Evolutionary conservation across 1,139 yeast genomes (phyloP).

Genomic region (Suhomyces bokatorum): DNA sequence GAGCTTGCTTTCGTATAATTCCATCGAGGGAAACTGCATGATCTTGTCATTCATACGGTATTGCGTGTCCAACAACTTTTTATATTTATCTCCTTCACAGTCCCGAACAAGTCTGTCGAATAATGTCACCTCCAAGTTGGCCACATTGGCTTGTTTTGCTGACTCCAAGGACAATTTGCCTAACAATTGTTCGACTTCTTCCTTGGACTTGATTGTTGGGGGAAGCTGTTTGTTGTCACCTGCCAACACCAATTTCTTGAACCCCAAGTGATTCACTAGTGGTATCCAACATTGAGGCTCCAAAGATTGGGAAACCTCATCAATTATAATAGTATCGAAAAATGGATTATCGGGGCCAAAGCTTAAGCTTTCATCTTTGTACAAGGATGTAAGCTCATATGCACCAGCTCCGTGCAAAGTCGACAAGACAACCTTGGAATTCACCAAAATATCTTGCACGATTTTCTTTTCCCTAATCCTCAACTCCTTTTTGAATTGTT

Average conservation of each 20-base stretch:
- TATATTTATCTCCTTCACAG: conserved; percentile 47
- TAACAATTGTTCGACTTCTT: conserved; percentile 28
- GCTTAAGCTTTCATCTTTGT: conserved; percentile 27
- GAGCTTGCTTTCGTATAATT: conserved; percentile 63
- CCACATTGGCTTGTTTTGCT: conserved; percentile 20
- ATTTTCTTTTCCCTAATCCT: conserved; percentile 65
- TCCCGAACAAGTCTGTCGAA: conserved; percentile 76
- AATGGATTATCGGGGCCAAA: conserved; percentile 34
- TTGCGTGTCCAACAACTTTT: conserved; percentile 65
- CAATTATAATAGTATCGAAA: conserved; percentile 84
- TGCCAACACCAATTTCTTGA: conserved; percentile 66
- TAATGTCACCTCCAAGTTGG: conserved; percentile 59
- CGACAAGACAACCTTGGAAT: conserved; percentile 70
- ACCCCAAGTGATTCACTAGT: conserved; percentile 60
- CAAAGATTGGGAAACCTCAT: conserved; percentile 90
- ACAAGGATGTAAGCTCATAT: conserved; percentile 56
- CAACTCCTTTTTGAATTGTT: conserved; percentile 68
- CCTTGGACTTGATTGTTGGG: conserved; percentile 61
- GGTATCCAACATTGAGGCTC: conserved; percentile 99
- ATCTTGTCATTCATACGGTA: conserved; percentile 83
- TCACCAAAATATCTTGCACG: conserved; percentile 55
- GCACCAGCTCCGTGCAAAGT: conserved; percentile 90
- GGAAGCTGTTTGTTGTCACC: conserved; percentile 91
- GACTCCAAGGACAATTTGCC: conserved; percentile 16
- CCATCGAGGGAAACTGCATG: conserved; percentile 75